Evolutionary conservation across 768 basidiomycete genomes (phyloP), one percentile per base, ranked within the genome.

Genomic region (Pholiota microspora): DNA sequence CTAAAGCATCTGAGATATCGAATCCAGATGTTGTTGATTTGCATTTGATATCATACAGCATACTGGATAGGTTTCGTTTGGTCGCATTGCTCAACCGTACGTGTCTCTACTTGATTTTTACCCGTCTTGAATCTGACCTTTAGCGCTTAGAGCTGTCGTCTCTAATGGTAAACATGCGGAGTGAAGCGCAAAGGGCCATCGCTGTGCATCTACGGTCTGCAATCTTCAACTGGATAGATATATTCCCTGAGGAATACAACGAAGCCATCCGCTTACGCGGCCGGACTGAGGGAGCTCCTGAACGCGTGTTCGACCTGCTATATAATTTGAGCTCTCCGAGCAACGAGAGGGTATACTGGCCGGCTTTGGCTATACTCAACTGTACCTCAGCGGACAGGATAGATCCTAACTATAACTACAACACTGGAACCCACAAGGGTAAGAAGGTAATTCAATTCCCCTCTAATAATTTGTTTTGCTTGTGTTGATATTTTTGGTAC

Each of bases 211-310:
- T 96, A 31, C 83, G 92, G 18, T 77, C 80, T 25, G 91, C 90
- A 1, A 75, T 96, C 24, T 95, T 94, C 93, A 92, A 88, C 58
- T 96, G 92, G 92, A 85, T 95, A 28, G 85, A 88, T 27, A 74
- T 82, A 21, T 89, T 86, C 63, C 87, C 91, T 0, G 71, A 75
- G 4, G 91, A 97, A 65, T 96, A 85, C 67, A 86, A 86, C 50
- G 85, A 92, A 6, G 77, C 83, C 4, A 77, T 93, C 32, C 75
- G 79, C 8, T 73, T 77, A 2, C 77, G 85, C 42, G 82, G 85
- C 25, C 78, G 73, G 44, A 74, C 90, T 10, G 94, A 96, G 55
- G 91, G 89, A 38, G 84, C 85, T 0, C 87, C 93, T 0, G 93
- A 97, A 65, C 83, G 89, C 7, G 82, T 95, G 2, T 96, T 93